phyloP scores from a whole-genome alignment of 768 basidiomycete species.

The Hygrophoropsis aurantiaca region DNA sequence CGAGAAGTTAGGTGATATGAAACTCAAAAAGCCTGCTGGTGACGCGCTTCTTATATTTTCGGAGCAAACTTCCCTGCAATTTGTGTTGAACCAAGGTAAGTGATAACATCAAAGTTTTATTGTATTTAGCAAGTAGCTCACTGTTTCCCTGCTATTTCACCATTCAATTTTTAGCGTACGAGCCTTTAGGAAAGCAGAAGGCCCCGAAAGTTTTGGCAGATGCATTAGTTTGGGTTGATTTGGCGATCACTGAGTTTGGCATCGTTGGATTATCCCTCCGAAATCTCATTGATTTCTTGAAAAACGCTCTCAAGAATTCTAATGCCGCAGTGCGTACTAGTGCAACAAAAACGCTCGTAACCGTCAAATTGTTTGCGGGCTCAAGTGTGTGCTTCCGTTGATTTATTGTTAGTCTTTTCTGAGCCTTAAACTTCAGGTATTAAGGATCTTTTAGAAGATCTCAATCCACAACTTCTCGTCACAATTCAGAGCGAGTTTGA shows the following conservation, averaged over 20 bases:
- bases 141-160: neutral
- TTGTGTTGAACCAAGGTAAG: slow-evolving; percentile 89
- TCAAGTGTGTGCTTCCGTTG: slow-evolving; percentile 51
- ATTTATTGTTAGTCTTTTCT: neutral
- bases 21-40: slow-evolving; percentile 94
- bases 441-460: slow-evolving; percentile 88
- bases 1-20: slow-evolving; percentile 95
- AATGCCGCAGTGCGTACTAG: slow-evolving; percentile 92
- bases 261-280: slow-evolving; percentile 83
- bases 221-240: slow-evolving; percentile 84
- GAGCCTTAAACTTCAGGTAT: slow-evolving; percentile 56
- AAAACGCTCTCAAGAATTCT: slow-evolving; percentile 83
- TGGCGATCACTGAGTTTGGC: slow-evolving; percentile 86
- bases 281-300: slow-evolving; percentile 87
- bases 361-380: slow-evolving; percentile 89
- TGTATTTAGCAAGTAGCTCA: neutral
- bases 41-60: slow-evolving; percentile 82
- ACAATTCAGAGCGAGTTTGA: slow-evolving; percentile 94
- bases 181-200: slow-evolving; percentile 91
- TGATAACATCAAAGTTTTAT: slow-evolving; percentile 1
- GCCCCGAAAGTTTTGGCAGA: slow-evolving; percentile 97
- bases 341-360: slow-evolving; percentile 91
- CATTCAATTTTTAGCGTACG: slow-evolving; percentile 64
- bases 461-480: slow-evolving; percentile 88
- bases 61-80: slow-evolving; percentile 92